These are phyloP conservation scores for Eucalyptus pauciflora DNA, from an alignment of 345 rosid species.

Conservation along the genomic window DNA sequence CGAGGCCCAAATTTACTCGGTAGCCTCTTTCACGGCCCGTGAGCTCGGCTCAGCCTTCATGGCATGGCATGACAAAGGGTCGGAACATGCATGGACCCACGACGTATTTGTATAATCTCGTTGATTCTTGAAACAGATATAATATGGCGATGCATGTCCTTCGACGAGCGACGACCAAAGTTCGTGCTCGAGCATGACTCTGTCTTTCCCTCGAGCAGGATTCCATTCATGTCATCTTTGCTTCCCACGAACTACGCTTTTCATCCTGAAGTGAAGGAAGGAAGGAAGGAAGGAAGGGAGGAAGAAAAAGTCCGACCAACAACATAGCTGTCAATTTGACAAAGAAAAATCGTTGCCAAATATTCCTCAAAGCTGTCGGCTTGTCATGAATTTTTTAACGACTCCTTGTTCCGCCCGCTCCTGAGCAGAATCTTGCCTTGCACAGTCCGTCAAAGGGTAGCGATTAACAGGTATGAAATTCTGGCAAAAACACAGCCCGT, in stretches of 20 bases:
- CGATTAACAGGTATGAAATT: background rate
- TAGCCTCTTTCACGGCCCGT: background rate
- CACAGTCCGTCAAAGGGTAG: constrained; percentile 2
- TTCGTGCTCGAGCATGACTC: background rate
- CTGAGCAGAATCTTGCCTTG: constrained; percentile 3
- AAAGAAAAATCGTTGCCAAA: background rate
- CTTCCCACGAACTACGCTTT: background rate
- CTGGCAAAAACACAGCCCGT: background rate
- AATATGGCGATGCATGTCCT: background rate
- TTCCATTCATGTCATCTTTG: background rate
- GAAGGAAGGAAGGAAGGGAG: background rate
- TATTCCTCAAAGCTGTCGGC: background rate
- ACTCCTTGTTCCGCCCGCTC: constrained; percentile 6
- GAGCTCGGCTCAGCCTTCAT: background rate
- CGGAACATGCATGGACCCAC: background rate
- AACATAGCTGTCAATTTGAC: background rate
- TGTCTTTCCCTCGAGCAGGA: background rate
- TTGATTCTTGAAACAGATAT: background rate
- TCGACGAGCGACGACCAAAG: background rate
- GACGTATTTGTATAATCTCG: background rate
- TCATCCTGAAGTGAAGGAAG: background rate
- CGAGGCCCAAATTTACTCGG: background rate
- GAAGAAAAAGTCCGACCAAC: background rate
- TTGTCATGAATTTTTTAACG: background rate
- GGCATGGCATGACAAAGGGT: background rate